Evolutionary conservation across 106 monocot genomes (phyloP), one percentile per base, ranked within the genome.

Genomic region (Hemerocallis citrina): DNA sequence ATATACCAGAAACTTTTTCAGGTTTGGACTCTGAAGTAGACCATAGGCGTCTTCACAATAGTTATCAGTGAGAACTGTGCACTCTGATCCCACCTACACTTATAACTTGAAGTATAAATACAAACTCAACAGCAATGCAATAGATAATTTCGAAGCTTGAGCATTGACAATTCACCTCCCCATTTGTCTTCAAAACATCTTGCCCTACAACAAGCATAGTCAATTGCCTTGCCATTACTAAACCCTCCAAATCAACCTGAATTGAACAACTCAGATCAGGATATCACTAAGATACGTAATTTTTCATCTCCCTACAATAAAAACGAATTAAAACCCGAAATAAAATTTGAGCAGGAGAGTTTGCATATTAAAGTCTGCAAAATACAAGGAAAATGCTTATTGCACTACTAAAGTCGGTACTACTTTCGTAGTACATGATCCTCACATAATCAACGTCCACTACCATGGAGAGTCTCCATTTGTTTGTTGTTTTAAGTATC

Each of bases 1-100:
- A 15, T 20, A 40, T 71, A 83, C 83, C 67, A 83, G 44, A 46
- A 83, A 74, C 39, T 57, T 83, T 59, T 75, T 83, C 44, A 83
- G 32, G 32, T 41, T 64, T 43, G 63, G 58, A 34, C 31, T 60
- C 67, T 72, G 67, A 63, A 83, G 83, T 29, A 83, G 75, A 57
- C 68, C 45, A 48, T 75, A 78, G 2, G 83, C 78, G 24, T 75
- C 75, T 75, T 83, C 83, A 62, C 78, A 79, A 59, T 79, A 83
- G 10, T 71, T 63, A 71, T 83, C 71, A 28, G 83, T 83, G 11
- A 83, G 75, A 59, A 75, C 17, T 16, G 83, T 78, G 62, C 78
- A 83, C 15, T 27, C 67, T 32, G 83, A 83, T 10, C 78, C 78
- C 16, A 72, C 78, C 83, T 83, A 42, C 48, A 67, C 30, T 43